Evolutionary conservation across 2,329 filamentous ascomycete genomes (phyloP).

Genomic region (Trichoderma breve): DNA sequence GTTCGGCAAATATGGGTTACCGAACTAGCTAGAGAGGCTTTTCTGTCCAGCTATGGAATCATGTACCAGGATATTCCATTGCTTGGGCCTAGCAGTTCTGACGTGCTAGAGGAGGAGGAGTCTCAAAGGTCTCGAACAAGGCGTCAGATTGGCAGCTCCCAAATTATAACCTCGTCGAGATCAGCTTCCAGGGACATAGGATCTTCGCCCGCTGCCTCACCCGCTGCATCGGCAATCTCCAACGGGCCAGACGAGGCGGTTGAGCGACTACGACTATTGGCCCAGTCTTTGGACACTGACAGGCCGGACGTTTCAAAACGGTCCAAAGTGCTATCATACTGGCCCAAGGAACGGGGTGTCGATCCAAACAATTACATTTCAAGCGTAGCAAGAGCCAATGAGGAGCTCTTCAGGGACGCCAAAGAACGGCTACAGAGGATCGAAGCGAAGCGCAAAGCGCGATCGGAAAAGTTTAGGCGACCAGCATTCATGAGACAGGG

Average conservation of each 20-base stretch:
- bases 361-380: slow-evolving; percentile 39
- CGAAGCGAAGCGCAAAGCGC: slow-evolving; percentile 35
- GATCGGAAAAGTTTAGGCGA: slow-evolving; percentile 36
- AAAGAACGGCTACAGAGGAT: slow-evolving; percentile 35
- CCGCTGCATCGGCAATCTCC: slow-evolving; percentile 24
- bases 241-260: slow-evolving; percentile 31
- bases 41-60: slow-evolving; percentile 37
- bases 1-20: slow-evolving; percentile 30
- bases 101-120: slow-evolving; percentile 17
- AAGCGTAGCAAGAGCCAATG: slow-evolving; percentile 37
- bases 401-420: slow-evolving; percentile 36
- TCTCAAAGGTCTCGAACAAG: slow-evolving; percentile 22
- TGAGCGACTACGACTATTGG: slow-evolving; percentile 37
- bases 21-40: slow-evolving; percentile 35
- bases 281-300: slow-evolving; percentile 30
- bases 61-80: slow-evolving; percentile 36
- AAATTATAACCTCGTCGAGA: neutral
- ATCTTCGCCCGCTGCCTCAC: slow-evolving; percentile 27
- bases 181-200: slow-evolving; percentile 21
- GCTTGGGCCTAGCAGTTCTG: slow-evolving; percentile 26
- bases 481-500: slow-evolving; percentile 31
- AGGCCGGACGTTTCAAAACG: slow-evolving; percentile 30
- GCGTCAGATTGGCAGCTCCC: slow-evolving; percentile 13
- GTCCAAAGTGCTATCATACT: slow-evolving; percentile 36
- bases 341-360: slow-evolving; percentile 40